Evolutionary conservation across 2,329 filamentous ascomycete genomes (phyloP).

Genomic region (Emmonsiellopsis sp.): DNA sequence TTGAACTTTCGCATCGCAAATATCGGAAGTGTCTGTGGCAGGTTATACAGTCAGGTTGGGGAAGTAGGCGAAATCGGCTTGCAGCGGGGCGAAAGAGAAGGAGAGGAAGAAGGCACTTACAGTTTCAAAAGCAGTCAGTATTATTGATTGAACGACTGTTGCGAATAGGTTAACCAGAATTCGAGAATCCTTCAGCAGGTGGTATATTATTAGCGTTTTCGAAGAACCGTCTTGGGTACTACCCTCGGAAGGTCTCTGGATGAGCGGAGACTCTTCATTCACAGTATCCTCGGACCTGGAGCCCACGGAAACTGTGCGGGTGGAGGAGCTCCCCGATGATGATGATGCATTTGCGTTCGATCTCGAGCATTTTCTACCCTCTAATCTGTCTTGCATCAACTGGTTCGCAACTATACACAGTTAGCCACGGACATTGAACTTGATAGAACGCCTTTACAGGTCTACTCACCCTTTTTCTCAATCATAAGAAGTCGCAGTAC

Average conservation of each 20-base stretch:
- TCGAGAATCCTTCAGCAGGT: constrained; percentile 31
- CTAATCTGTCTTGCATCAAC: neutral
- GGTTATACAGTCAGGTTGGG: neutral
- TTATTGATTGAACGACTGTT: constrained; percentile 39
- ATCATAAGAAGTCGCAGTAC: constrained; percentile 51
- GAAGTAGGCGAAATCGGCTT: too few species aligned
- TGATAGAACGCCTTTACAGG: neutral
- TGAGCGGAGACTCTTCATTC: neutral
- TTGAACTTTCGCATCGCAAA: constrained; percentile 46
- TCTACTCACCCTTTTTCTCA: constrained; percentile 37
- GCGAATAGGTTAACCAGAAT: constrained; percentile 36
- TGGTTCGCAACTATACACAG: neutral
- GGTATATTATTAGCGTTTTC: constrained; percentile 14
- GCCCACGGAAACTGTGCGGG: neutral
- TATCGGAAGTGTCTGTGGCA: constrained; percentile 41
- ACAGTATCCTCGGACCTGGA: neutral
- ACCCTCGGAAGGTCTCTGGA: neutral
- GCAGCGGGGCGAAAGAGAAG: neutral
- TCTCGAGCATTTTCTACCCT: neutral
- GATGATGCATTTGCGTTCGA: neutral
- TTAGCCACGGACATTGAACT: neutral
- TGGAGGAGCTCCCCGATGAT: neutral
- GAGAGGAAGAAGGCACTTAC: constrained; percentile 11
- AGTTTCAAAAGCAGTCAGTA: constrained; percentile 47
- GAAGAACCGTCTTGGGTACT: neutral